These are phyloP conservation scores for Apiospora sp. DNA, from an alignment of 2,329 filamentous ascomycete genomes.

Conservation along the genomic window DNA sequence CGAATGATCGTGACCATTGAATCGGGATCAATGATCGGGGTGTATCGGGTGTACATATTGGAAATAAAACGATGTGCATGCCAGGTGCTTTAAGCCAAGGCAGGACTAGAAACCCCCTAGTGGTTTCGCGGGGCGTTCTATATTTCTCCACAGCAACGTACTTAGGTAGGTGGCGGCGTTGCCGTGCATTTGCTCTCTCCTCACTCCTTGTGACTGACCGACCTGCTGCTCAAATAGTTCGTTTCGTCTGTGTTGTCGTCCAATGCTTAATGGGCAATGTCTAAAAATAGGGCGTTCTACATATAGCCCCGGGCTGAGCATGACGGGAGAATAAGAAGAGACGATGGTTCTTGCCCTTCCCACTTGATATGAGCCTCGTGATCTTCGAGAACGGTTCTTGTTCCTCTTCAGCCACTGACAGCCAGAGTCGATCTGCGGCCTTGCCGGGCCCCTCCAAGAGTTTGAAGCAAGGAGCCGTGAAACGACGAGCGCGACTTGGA, in stretches of 20 bases:
- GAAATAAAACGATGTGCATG: not conserved
- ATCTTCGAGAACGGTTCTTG: not conserved
- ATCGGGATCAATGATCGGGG: not conserved
- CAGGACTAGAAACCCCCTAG: not conserved
- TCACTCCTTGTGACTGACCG: not conserved
- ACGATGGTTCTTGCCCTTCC: not conserved
- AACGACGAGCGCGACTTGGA: not conserved
- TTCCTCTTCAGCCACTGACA: not conserved
- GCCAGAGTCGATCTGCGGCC: not conserved
- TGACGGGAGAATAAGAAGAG: not conserved
- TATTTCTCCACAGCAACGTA: not conserved
- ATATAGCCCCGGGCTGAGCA: not conserved
- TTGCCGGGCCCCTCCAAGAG: not conserved
- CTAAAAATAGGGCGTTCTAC: constrained; percentile 1
- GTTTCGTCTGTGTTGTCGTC: not conserved
- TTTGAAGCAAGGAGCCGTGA: constrained; percentile 8
- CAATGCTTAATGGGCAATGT: not conserved
- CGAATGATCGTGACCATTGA: too few relatives aligned
- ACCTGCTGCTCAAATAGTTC: not conserved
- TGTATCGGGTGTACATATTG: not conserved
- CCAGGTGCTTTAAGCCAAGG: not conserved
- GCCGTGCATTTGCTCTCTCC: not conserved
- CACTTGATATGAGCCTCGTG: not conserved
- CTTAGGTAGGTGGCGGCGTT: not conserved
- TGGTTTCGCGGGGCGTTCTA: not conserved